These are phyloP conservation scores for Warburgia ugandensis DNA, from an alignment of 164 flowering plant genomes.

Conservation along the genomic window DNA sequence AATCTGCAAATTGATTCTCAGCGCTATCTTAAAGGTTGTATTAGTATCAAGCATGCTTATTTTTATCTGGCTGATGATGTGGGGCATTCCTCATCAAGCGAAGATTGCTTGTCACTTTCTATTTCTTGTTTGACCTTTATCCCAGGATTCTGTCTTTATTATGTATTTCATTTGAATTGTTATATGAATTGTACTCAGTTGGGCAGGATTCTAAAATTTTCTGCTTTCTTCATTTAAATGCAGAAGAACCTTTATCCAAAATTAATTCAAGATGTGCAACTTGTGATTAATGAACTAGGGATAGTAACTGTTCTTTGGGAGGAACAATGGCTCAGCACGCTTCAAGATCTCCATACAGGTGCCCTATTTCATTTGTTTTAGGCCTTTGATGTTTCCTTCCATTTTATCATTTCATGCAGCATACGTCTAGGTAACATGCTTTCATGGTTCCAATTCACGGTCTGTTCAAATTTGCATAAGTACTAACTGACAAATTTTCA, in stretches of 20 bases:
- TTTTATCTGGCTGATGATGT: too few species aligned
- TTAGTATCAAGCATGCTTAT: too few species aligned
- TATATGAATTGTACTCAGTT: background rate
- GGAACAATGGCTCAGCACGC: conserved; percentile 95
- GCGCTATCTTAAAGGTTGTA: too few species aligned
- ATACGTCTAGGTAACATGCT: background rate
- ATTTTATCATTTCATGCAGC: background rate
- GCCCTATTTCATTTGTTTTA: background rate
- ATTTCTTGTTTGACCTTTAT: too few species aligned
- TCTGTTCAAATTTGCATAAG: too few species aligned
- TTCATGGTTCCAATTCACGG: too few species aligned
- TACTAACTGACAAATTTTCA: too few species aligned
- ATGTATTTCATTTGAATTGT: background rate
- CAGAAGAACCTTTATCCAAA: conserved; percentile 82
- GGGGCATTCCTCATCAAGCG: too few species aligned
- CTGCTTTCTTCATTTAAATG: conserved; percentile 19
- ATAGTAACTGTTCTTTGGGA: conserved; percentile 97
- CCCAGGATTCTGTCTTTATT: background rate
- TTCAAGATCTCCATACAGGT: conserved; percentile 97
- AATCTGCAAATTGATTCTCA: too few species aligned
- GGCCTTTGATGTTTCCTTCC: background rate
- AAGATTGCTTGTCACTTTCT: background rate
- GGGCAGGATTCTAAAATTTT: too few species aligned
- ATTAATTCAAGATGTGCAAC: conserved; percentile 84
- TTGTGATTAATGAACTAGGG: conserved; percentile 80